Base-by-base conservation (phyloP, 2,329 filamentous ascomycete species). In the Hypoxylon sp. region DNA sequence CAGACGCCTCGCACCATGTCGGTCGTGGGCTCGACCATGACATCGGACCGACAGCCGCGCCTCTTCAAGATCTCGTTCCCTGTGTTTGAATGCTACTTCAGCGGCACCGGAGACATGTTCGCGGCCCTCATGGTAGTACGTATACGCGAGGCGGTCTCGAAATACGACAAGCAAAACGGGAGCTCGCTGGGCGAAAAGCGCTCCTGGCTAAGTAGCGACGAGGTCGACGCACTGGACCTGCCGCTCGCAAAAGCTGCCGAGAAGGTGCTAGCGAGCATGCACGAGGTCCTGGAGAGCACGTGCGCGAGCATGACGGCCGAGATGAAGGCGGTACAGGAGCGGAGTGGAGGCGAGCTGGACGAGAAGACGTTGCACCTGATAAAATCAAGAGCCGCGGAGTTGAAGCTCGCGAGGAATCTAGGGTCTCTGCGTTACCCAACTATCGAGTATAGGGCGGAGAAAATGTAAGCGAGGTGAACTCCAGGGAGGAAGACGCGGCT, bases 81-180 rank as follows among this genome's bases (percentile, higher is more conserved):
- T 0, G 88, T 91, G 29, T 90, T 98, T 66, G 92, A 97, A 77
- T 93, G 94, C 81, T 97, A 96, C 85, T 99, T 98, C 81, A 94
- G 92, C 74, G 96, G 96, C 44, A 98, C 97, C 0, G 96, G 96
- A 51, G 96, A 99, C 82, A 98, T 99, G 95, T 98, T 99, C 77
- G 95, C 94, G 31, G 95, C 95, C 6, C 86, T 99, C 50, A 94
- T 93, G 77, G 89, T 97, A 1, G 93, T 93, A 44, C 90, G 95
- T 31, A 89, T 99, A 76, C 91, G 95, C 64, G 93, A 98, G 83
- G 94, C 93, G 27, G 91, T 93, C 1, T 80, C 83, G 57, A 81
- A 80, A 2, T 52, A 47, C 54, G 52, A 65, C 50, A 57, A 62
- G 1, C 69, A 29, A 1, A 56, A 57, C 27, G 50, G 39, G 11